phyloP scores from a whole-genome alignment of 768 basidiomycete genomes.

The Lactifluus piperatus region DNA sequence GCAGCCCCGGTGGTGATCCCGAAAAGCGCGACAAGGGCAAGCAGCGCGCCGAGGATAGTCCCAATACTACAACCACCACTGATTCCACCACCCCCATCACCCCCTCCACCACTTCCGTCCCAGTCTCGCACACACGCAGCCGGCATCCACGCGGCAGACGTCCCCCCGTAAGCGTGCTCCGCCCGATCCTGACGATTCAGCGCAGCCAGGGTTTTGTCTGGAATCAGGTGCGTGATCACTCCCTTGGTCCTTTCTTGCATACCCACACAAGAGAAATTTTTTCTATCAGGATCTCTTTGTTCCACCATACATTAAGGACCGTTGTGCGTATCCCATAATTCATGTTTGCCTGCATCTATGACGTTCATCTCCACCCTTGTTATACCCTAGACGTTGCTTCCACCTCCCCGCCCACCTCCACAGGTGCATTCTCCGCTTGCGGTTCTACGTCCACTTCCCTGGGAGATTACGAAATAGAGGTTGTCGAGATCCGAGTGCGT shows the following conservation, averaged over 20 bases:
- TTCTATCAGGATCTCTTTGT: conserved; percentile 66
- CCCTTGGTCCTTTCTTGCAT: background rate
- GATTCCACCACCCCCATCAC: too few species aligned
- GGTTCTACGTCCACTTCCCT: conserved; percentile 46
- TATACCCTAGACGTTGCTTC: conserved; percentile 59
- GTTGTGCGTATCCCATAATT: conserved; percentile 58
- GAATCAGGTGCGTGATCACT: conserved; percentile 58
- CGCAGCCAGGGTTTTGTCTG: conserved; percentile 84
- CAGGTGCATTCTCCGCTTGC: conserved; percentile 57
- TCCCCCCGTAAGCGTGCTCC: conserved; percentile 49
- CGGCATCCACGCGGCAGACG: conserved; percentile 35
- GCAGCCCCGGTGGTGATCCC: background rate
- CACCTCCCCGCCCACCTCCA: conserved; percentile 68
- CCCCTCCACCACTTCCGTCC: background rate
- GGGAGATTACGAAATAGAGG: conserved; percentile 76
- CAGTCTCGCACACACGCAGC: conserved; percentile 32
- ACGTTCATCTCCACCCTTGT: background rate
- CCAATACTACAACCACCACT: background rate
- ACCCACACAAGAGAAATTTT: background rate
- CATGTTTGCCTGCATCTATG: background rate
- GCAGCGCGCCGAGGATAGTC: conserved; percentile 59
- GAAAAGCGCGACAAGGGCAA: conserved; percentile 40
- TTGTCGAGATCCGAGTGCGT: conserved; percentile 77
- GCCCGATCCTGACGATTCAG: conserved; percentile 82
- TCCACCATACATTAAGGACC: conserved; percentile 82